Conservation (phyloP, 768 basidiomycete species). For the Russula earlei region DNA sequence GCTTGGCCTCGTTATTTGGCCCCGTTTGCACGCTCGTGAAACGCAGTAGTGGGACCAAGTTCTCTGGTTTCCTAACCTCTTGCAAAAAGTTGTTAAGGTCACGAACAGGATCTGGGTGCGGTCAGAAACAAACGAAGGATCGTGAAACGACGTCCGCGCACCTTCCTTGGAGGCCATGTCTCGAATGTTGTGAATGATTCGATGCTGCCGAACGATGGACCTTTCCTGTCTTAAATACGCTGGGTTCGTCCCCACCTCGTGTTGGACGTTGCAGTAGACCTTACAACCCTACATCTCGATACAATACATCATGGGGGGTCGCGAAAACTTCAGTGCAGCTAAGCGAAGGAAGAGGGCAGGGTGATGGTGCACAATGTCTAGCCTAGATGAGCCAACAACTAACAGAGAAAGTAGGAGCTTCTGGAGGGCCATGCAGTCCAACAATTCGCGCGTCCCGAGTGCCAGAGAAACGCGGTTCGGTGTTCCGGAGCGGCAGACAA, state of each 20-base stretch:
- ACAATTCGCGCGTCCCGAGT: conserved; percentile 1
- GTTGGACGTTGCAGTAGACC: not conserved
- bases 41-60: not conserved
- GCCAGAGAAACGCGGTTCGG: not conserved
- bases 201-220: not conserved
- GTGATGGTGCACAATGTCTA: too few relatives aligned
- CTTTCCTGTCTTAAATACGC: not conserved
- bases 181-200: not conserved
- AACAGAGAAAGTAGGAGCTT: not conserved
- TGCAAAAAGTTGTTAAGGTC: conserved; percentile 11
- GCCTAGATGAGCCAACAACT: not conserved
- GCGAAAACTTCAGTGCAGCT: too few relatives aligned
- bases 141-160: not conserved
- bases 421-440: not conserved
- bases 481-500: not conserved
- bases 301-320: not conserved
- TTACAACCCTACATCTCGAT: conserved; percentile 5
- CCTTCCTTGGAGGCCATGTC: not conserved
- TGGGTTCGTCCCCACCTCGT: not conserved
- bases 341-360: not conserved
- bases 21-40: not conserved
- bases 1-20: not conserved
- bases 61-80: not conserved
- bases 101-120: not conserved
- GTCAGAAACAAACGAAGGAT: not conserved